Base-by-base conservation (phyloP, 208 protist genomes). In the Crithidia bombi region DNA sequence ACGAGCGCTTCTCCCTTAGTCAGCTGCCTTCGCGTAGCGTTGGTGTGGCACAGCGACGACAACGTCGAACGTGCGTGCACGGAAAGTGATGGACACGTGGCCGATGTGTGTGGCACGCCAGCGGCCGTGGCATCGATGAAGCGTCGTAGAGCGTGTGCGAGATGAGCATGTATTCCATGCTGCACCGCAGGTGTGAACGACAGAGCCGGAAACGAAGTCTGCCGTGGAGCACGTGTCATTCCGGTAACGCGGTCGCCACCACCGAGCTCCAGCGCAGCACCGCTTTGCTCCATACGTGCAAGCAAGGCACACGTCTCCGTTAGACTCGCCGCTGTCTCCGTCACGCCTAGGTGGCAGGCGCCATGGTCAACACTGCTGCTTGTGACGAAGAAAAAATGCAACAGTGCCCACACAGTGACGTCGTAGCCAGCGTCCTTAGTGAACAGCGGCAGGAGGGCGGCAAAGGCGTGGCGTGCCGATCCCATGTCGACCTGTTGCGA, bases 361-460 rank as follows among this genome's bases (percentile, higher is more conserved):
- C 14, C 21, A 19, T 5, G 12, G 15, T 21, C 7, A 10, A 47
- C 43, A 19, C 17, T 15, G 46, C 46, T 46, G 49, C 0, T 33
- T 10, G 21, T 17, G 19, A 14, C 64, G 64, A 1, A 69, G 19
- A 36, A 70, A 19, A 75, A 39, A 25, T 72, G 69, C 36, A 74
- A 23, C 51, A 83, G 15, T 15, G 78, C 65, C 65, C 65, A 79
- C 39, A 73, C 14, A 0, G 75, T 78, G 7, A 64, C 67, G 35
- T 89, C 81, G 36, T 63, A 36, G 12, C 69, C 67, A 17, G 80
- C 73, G n/a, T 71, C 78, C 9, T 56, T 58, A 12, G 67, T 49
- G 61, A 89, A 91, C 4, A 91, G 69, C 3, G 75, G 78, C n/a
- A 91, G 38, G 0, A 75, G 52, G 19, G 65, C 46, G 3, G 78